Percentiles rank a stretch among this genome's conserved stretches.
Evolutionary conservation across 2,329 filamentous ascomycete species (phyloP).

Genomic region (Atkinsonella hypoxylon): DNA sequence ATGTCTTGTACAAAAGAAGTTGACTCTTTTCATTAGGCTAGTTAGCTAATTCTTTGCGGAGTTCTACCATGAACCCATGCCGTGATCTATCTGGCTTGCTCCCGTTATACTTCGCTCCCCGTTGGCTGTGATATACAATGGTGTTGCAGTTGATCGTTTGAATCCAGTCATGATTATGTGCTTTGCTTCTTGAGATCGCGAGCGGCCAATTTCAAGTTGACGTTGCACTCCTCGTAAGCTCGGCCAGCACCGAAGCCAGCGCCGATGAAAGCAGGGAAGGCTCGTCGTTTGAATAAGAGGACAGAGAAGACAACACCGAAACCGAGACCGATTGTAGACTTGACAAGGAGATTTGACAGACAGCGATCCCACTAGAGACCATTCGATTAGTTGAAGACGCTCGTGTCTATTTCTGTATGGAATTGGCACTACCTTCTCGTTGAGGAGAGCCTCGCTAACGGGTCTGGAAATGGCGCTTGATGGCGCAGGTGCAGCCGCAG

Average conservation of each 20-base stretch:
- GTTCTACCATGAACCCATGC: background rate
- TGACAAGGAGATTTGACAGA: constrained; percentile 93
- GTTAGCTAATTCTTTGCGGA: background rate
- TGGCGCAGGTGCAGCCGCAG: constrained; percentile 33
- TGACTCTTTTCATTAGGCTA: constrained; percentile 3
- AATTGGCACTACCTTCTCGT: constrained; percentile 72
- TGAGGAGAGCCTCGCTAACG: constrained; percentile 93
- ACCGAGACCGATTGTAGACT: constrained; percentile 86
- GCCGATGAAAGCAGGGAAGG: constrained; percentile 93
- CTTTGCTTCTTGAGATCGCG: constrained; percentile 42
- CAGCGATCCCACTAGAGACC: constrained; percentile 83
- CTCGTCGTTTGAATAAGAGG: constrained; percentile 92
- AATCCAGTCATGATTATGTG: constrained; percentile 18
- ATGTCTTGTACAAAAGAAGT: constrained; percentile 1
- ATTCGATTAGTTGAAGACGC: constrained; percentile 11
- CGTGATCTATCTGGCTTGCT: constrained; percentile 10
- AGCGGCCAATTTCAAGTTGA: constrained; percentile 52
- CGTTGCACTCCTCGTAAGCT: constrained; percentile 98
- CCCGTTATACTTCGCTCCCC: constrained; percentile 9
- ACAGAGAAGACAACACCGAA: constrained; percentile 99
- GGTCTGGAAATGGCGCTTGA: constrained; percentile 63
- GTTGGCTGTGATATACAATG: constrained; percentile 16
- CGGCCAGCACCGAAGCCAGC: constrained; percentile 91
- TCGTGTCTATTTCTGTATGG: background rate
- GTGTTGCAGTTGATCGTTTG: constrained; percentile 3